A percentile compares a stretch with the other conserved stretches of the same genome.
These are phyloP conservation scores for Penicillium arizonense DNA, from an alignment of 495 filamentous ascomycete genomes.

Conservation along the genomic window DNA sequence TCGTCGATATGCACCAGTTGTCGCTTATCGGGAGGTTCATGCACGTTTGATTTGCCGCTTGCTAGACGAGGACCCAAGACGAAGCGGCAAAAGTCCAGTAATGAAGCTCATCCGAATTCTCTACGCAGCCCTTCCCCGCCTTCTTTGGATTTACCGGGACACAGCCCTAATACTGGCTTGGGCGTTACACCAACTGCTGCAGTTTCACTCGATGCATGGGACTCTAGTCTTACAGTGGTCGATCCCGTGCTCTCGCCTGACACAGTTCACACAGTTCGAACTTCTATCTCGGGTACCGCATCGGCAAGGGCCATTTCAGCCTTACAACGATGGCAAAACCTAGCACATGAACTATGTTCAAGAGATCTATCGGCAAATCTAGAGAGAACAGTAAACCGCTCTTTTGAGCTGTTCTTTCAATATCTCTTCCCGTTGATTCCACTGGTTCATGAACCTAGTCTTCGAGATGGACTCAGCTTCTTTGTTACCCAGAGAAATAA, in stretches of 20 bases:
- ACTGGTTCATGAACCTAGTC: slow-evolving; percentile 29
- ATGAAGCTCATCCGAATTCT: not conserved
- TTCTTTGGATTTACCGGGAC: not conserved
- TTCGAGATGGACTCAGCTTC: slow-evolving; percentile 19
- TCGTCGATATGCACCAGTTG: slow-evolving; percentile 15
- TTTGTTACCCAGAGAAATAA: slow-evolving; percentile 10
- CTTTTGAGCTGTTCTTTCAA: slow-evolving; percentile 24
- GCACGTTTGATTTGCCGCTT: slow-evolving; percentile 21
- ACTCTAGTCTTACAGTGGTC: slow-evolving; percentile 5
- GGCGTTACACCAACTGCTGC: not conserved
- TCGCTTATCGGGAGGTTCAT: slow-evolving; percentile 7
- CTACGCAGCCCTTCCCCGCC: slow-evolving; percentile 1
- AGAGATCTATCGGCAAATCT: slow-evolving; percentile 2
- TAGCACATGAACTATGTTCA: slow-evolving; percentile 4
- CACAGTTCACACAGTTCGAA: slow-evolving; percentile 15
- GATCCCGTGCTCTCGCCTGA: slow-evolving; percentile 17
- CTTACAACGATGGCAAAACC: slow-evolving; percentile 17
- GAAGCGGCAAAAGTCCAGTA: slow-evolving; percentile 7
- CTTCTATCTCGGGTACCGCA: slow-evolving; percentile 12
- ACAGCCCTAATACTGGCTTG: not conserved
- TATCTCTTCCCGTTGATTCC: slow-evolving; percentile 29
- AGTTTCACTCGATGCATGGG: slow-evolving; percentile 12
- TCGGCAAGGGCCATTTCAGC: slow-evolving; percentile 10
- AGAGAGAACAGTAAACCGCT: slow-evolving; percentile 15
- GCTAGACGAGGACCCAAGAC: slow-evolving; percentile 18